Evolutionary conservation across 2,329 filamentous ascomycete species (phyloP), one percentile per base, ranked within the genome.

Genomic region (Fusarium illudens): DNA sequence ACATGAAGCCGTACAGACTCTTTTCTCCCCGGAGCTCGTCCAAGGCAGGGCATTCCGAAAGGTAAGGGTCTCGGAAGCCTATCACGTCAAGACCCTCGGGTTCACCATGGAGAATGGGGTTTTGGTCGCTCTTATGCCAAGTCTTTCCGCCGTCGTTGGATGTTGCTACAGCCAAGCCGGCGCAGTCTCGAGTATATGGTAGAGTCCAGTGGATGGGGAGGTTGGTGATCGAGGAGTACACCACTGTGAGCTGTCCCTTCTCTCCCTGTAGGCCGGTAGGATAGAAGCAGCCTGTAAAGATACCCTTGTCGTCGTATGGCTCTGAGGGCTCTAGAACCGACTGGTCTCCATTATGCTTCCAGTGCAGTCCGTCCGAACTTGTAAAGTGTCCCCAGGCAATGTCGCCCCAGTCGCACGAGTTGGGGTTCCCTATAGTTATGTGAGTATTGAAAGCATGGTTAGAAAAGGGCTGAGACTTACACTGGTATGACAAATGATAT

Each of bases 361-460:
- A 86, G 13, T 78, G 81, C 15, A 81, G 72, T 3, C 71, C 68
- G 25, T 78, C 74, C 22, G 42, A 62, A 57, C 83, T 86, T 3
- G 80, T 84, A 6, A 84, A 84, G 65, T 86, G 82, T 3, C 85
- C 86, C 83, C 81, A 84, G 17, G 76, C 79, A 54, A 83, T 79
- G 64, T 79, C 75, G 7, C 76, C 78, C 79, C 80, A 82, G 36
- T 75, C 73, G 30, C 72, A 76, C 0, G 73, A 76, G 9, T 76
- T 74, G 1, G 79, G 79, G 34, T 81, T 82, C 73, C 78, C 69
- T 72, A 17, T 32, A n/a, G 36, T 27, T 5, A 34, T 46, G 33
- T 66, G 50, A 54, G 67, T 25, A 20, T 6, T 3, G 5, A 9
- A 4, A 27, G 12, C 4, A 11, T 19, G 22, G 2, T 2, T 17